A percentile compares a stretch with the other conserved stretches of the same genome.
phyloP scores from a whole-genome alignment of 257 asterid species.

The Solanum arcanum region DNA sequence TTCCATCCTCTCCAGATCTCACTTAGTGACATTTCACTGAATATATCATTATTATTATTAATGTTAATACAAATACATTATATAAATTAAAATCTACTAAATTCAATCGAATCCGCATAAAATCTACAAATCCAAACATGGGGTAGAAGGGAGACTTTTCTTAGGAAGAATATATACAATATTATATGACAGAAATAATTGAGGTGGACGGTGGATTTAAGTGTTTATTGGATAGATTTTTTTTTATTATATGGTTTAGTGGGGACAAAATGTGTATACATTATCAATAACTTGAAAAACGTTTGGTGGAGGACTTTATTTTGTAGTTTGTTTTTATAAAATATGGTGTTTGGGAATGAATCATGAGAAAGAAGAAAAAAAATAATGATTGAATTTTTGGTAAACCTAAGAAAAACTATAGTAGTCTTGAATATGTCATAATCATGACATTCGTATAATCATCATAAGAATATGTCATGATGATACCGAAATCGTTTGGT shows the following conservation, averaged over 20 bases:
- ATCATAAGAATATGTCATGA: neutral
- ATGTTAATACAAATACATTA: no score
- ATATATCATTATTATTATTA: no score
- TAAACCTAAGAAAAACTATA: neutral
- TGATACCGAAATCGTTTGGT: neutral
- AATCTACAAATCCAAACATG: neutral
- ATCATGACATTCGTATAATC: neutral
- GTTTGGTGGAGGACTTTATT: neutral
- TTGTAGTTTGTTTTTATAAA: no score
- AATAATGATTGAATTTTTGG: no score
- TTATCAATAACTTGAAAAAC: neutral
- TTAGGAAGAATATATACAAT: neutral
- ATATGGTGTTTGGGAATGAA: neutral
- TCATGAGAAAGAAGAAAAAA: neutral
- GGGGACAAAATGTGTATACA: neutral
- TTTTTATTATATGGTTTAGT: neutral
- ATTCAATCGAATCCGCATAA: fast-evolving
- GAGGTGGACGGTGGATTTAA: neutral
- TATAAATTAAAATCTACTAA: no score
- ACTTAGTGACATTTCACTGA: fast-evolving
- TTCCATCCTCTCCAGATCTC: fast-evolving
- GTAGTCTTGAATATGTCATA: neutral
- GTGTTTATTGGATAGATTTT: neutral
- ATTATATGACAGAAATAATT: neutral
- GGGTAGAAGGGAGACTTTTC: neutral